A percentile compares a stretch with the other conserved stretches of the same genome.
phyloP scores from a whole-genome alignment of 345 rosid species.

The Streptanthus diversifolius region DNA sequence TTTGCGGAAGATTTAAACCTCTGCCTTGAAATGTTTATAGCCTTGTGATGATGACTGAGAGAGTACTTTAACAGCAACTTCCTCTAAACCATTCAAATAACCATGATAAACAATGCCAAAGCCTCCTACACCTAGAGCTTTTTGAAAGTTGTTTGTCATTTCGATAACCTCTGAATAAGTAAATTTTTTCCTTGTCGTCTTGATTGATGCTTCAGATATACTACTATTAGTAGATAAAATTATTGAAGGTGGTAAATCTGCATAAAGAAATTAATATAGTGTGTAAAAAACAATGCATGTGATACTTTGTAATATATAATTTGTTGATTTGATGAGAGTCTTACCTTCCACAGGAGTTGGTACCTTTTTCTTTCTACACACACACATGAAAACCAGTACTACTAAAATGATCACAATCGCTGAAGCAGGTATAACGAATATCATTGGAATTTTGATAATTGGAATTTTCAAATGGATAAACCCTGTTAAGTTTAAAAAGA shows the following conservation, averaged over 20 bases:
- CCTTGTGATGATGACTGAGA: slow-evolving; percentile 16
- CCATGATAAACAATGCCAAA: slow-evolving; percentile 51
- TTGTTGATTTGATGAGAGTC: not conserved
- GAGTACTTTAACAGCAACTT: slow-evolving; percentile 18
- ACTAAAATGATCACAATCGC: not conserved
- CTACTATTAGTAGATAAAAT: not conserved
- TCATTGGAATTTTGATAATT: not conserved
- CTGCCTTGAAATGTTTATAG: slow-evolving; percentile 21
- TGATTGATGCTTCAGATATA: not conserved
- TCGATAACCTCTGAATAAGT: slow-evolving; percentile 28
- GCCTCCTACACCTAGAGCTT: slow-evolving; percentile 45
- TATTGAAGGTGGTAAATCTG: not conserved
- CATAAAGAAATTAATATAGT: not conserved
- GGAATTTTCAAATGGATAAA: slow-evolving; percentile 11
- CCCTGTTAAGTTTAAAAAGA: slow-evolving; percentile 1
- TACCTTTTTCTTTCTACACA: not conserved
- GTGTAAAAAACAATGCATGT: not conserved
- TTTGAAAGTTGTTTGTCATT: slow-evolving; percentile 41
- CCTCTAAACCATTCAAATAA: not conserved
- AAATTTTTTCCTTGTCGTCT: slow-evolving; percentile 19
- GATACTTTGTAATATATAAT: not conserved
- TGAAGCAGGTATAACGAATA: not conserved
- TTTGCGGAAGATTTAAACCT: not conserved
- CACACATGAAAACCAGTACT: not conserved
- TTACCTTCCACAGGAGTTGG: not conserved